These are phyloP conservation scores for Euphorbia celastroides DNA, from an alignment of 441 rosid genomes.

Conservation along the genomic window DNA sequence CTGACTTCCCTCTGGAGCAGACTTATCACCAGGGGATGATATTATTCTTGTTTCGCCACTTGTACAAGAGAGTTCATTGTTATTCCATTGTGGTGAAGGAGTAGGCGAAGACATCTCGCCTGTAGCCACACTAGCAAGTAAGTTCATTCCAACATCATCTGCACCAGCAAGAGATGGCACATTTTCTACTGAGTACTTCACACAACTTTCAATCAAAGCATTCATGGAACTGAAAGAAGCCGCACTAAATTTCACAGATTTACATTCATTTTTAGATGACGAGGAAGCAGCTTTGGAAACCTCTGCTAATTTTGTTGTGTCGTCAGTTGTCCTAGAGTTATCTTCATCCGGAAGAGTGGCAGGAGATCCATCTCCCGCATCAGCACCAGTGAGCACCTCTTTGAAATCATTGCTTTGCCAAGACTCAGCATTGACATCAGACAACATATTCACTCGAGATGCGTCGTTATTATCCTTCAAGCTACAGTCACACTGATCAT, in stretches of 20 bases:
- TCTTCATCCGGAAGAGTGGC: conserved; percentile 39
- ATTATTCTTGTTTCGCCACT: conserved; percentile 37
- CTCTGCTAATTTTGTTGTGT: conserved; percentile 35
- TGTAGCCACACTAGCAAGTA: conserved; percentile 95
- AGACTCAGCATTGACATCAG: conserved; percentile 47
- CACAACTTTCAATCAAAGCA: conserved; percentile 92
- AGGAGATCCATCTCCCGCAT: conserved; percentile 53
- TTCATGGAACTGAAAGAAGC: conserved; percentile 70
- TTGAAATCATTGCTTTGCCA: conserved; percentile 63
- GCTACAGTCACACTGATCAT: conserved; percentile 48
- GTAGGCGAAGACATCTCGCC: conserved; percentile 77
- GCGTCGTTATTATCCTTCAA: conserved; percentile 49
- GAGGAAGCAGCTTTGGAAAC: conserved; percentile 39
- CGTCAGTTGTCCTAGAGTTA: conserved; percentile 35
- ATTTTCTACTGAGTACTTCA: conserved; percentile 53
- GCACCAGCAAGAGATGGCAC: conserved; percentile 37
- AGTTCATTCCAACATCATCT: conserved; percentile 96
- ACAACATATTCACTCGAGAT: conserved; percentile 29
- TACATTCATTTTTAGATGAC: conserved; percentile 40
- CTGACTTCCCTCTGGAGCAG: conserved; percentile 25
- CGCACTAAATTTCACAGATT: conserved; percentile 46
- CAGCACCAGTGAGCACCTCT: conserved; percentile 42
- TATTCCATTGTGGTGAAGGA: conserved; percentile 45
- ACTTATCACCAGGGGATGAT: conserved; percentile 27
- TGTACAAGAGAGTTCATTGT: conserved; percentile 29